phyloP scores from a whole-genome alignment of 2,329 filamentous ascomycete species.

The Trichoderma sp. region DNA sequence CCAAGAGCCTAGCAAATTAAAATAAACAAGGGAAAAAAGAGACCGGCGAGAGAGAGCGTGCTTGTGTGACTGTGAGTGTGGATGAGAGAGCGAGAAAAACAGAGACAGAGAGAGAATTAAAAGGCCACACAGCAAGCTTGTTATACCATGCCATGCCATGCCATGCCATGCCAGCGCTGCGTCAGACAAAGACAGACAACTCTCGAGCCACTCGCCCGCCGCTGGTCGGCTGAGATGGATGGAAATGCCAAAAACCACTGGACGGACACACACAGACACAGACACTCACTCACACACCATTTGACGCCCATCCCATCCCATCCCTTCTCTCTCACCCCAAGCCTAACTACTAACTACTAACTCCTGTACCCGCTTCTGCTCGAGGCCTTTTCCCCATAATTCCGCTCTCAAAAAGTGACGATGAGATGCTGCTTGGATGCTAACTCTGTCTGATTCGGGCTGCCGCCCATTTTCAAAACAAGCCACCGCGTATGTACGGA shows the following conservation, averaged over 20 bases:
- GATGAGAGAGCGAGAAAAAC: background rate
- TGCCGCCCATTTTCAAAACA: background rate
- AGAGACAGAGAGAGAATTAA: background rate
- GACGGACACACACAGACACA: background rate
- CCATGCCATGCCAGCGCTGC: background rate
- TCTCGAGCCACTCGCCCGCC: background rate
- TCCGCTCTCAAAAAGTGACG: background rate
- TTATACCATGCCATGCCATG: background rate
- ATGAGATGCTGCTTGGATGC: background rate
- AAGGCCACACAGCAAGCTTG: background rate
- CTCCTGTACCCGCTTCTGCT: background rate
- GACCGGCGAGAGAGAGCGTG: background rate
- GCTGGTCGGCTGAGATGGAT: slow-evolving; percentile 1
- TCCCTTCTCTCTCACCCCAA: background rate
- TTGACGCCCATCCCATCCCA: background rate
- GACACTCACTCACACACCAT: background rate
- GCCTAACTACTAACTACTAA: background rate
- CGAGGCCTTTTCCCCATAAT: background rate
- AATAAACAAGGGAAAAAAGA: background rate
- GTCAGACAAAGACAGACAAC: slow-evolving; percentile 3
- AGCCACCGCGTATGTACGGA: background rate
- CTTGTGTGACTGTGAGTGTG: background rate
- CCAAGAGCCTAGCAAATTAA: slow-evolving; percentile 15
- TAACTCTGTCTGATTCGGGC: background rate
- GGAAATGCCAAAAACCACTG: background rate